These are phyloP conservation scores for Mytilinidion resinicola DNA, from an alignment of 495 filamentous ascomycete genomes.

Conservation along the genomic window DNA sequence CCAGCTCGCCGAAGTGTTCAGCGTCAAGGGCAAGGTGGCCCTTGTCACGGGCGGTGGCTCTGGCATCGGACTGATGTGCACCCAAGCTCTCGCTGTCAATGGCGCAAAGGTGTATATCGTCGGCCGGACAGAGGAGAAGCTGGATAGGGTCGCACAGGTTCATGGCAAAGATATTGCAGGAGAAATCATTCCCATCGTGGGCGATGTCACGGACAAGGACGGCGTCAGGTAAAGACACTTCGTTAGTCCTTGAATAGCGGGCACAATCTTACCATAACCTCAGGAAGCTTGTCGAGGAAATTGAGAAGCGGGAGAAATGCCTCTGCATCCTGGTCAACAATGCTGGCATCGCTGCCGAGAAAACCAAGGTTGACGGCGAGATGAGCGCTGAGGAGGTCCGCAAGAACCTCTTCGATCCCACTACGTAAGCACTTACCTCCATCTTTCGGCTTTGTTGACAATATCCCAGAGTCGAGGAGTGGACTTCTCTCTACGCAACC, in stretches of 20 bases:
- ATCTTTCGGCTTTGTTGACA: background rate
- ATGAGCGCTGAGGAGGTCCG: conserved; percentile 43
- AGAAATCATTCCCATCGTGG: conserved; percentile 51
- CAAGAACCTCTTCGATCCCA: conserved; percentile 52
- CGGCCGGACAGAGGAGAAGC: conserved; percentile 51
- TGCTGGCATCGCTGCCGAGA: conserved; percentile 31
- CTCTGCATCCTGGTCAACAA: conserved; percentile 40
- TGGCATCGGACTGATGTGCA: conserved; percentile 32
- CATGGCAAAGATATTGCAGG: conserved; percentile 44
- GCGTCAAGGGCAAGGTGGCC: conserved; percentile 50
- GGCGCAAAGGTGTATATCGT: conserved; percentile 52
- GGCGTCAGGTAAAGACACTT: conserved; percentile 30
- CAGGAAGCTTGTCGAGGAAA: conserved; percentile 13
- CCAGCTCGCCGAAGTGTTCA: conserved; percentile 45
- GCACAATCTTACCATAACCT: too few relatives aligned
- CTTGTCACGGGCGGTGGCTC: conserved; percentile 45
- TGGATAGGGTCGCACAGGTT: conserved; percentile 46
- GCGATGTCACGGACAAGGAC: conserved; percentile 41
- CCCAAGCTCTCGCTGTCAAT: conserved; percentile 55
- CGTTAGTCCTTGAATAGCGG: too few relatives aligned
- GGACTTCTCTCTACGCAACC: conserved; percentile 44
- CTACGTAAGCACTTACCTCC: background rate
- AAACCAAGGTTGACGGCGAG: conserved; percentile 20
- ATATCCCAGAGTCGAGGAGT: conserved; percentile 34
- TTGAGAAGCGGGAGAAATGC: conserved; percentile 20